Evolutionary conservation across 1,284 basidiomycete species (phyloP).

Genomic region (Leccinum variabile): DNA sequence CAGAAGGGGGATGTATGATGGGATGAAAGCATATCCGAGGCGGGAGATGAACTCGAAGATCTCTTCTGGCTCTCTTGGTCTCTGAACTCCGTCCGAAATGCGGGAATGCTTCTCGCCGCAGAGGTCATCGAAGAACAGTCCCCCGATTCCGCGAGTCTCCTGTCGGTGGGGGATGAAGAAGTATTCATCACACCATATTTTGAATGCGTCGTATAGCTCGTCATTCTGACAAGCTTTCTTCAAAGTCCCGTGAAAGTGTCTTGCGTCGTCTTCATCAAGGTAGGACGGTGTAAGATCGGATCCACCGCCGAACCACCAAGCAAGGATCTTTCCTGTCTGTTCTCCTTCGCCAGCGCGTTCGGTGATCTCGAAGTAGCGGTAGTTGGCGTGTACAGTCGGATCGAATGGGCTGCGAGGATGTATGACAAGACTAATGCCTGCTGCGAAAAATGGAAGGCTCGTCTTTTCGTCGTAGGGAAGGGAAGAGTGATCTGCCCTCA

Average conservation of each 20-base stretch:
- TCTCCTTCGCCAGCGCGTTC: constrained; percentile 44
- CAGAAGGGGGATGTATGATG: constrained; percentile 86
- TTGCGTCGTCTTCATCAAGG: constrained; percentile 84
- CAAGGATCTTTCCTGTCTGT: constrained; percentile 50
- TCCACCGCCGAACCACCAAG: constrained; percentile 99
- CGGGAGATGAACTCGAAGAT: constrained; percentile 77
- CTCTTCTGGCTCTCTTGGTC: constrained; percentile 58
- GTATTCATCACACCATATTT: constrained; percentile 98
- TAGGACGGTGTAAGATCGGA: constrained; percentile 94
- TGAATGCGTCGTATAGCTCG: constrained; percentile 79
- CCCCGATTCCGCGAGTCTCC: constrained; percentile 90
- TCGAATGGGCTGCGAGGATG: constrained; percentile 92
- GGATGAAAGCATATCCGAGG: constrained; percentile 80
- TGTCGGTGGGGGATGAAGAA: constrained; percentile 93
- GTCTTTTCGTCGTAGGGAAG: constrained; percentile 65
- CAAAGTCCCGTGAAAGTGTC: constrained; percentile 84
- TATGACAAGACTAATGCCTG: constrained; percentile 88
- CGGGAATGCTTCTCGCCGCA: constrained; percentile 58
- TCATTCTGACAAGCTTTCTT: constrained; percentile 79
- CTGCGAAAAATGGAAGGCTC: constrained; percentile 89
- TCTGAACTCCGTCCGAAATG: constrained; percentile 48
- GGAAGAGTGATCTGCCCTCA: constrained; percentile 88
- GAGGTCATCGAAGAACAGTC: constrained; percentile 96
- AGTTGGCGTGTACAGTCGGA: constrained; percentile 96
- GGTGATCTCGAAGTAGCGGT: constrained; percentile 94